Evolutionary conservation across 1,284 basidiomycete species (phyloP), one percentile per base, ranked within the genome.

Genomic region (Pterulicium gracile): DNA sequence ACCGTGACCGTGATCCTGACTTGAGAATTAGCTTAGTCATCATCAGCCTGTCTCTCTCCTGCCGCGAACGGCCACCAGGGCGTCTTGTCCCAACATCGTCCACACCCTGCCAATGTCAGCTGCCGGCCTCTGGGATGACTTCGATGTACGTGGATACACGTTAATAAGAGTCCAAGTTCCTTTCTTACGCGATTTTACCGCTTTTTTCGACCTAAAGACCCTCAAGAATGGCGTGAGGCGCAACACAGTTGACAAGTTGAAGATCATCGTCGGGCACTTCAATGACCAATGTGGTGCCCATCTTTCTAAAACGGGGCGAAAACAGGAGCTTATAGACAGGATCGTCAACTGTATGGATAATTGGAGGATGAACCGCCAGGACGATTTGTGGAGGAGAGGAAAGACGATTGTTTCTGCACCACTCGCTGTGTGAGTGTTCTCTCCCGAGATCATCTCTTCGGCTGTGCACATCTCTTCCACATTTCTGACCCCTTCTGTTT

Each of bases 241-340:
- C 36, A 39, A 39, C 63, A 93, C 84, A 3, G 84, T 90, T 50
- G 88, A 88, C 62, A 77, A 70, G 60, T 75, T 89, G 53, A 90
- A 90, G 62, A 74, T 77, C 55, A 82, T 88, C 53, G 68, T 90
- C 47, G 63, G 66, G 24, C 76, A 77, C 21, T 68, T 89, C 55
- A 88, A 88, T 66, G 80, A 86, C 36, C 76, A 85, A 57, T 85
- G 85, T 56, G 64, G 67, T 44, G 75, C 76, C 3, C 72, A 75
- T 53, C 66, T 89, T 20, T 70, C 75, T 45, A 84, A 85, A 61
- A 72, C 81, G n/a, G 88, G 88, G 24, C 87, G 83, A 66, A 91
- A 91, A 59, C 79, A 84, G 53, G 86, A 89, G 21, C 73, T 90
- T 42, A 88, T 90, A 57, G 79, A 88, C 58, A 73, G 80, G 50